Conservation (phyloP, 176 grass and related monocot species). For the Chrysopogon serrulatus region DNA sequence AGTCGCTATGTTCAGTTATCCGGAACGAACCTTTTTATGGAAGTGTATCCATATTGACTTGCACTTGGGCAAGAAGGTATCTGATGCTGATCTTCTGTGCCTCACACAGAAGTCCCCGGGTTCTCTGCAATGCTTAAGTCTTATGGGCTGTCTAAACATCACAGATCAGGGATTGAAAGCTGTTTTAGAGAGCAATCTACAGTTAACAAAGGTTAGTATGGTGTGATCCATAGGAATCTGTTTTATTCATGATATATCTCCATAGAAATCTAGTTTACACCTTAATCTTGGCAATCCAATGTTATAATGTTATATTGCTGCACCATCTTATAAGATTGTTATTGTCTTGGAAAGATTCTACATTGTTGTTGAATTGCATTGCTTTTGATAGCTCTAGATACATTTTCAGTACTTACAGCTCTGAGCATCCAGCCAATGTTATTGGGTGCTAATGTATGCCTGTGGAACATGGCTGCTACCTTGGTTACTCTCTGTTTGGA, state of each 20-base stretch:
- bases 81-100: constrained; percentile 50
- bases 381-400: background rate
- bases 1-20: constrained; percentile 42
- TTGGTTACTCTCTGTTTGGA: background rate
- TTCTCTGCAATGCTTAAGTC: constrained; percentile 50
- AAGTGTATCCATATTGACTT: constrained; percentile 59
- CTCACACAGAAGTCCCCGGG: constrained; percentile 48
- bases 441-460: background rate
- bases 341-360: background rate
- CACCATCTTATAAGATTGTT: background rate
- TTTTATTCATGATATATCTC: background rate
- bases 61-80: constrained; percentile 44
- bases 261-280: background rate
- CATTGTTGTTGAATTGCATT: background rate
- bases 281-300: background rate
- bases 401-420: background rate
- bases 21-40: constrained; percentile 45
- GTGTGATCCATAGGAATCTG: background rate
- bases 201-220: constrained; percentile 73
- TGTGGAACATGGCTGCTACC: background rate
- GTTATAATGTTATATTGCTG: background rate
- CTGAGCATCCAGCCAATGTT: background rate
- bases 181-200: constrained; percentile 58
- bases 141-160: constrained; percentile 50
- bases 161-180: constrained; percentile 76